These are phyloP conservation scores for Didymella keratinophila DNA, from an alignment of 2,329 filamentous ascomycete species.

Conservation along the genomic window DNA sequence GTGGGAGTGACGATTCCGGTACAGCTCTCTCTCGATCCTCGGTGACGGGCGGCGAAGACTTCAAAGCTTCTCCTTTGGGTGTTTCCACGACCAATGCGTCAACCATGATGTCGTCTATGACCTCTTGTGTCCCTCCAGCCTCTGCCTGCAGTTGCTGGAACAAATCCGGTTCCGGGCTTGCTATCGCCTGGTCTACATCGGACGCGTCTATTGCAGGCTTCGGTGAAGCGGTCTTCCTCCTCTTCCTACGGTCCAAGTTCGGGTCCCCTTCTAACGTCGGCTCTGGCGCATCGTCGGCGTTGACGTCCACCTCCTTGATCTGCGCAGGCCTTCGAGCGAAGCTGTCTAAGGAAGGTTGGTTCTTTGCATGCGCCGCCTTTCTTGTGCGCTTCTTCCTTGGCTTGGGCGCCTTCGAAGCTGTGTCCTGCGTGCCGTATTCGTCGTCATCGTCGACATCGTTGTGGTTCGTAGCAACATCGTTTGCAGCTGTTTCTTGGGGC, in stretches of 20 bases:
- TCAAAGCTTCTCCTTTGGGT: not conserved
- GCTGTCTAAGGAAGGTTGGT: conserved; percentile 38
- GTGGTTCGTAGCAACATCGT: conserved; percentile 3
- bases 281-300: conserved; percentile 10
- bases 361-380: conserved; percentile 28
- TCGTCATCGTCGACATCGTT: conserved; percentile 30
- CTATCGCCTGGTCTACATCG: not conserved
- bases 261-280: conserved; percentile 39
- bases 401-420: conserved; percentile 24
- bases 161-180: conserved; percentile 29
- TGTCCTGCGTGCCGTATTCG: conserved; percentile 30
- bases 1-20: conserved; percentile 10
- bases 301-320: not conserved
- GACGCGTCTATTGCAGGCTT: conserved; percentile 1
- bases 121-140: conserved; percentile 22
- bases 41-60: conserved; percentile 2
- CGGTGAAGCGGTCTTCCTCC: conserved; percentile 49
- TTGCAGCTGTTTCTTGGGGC: conserved; percentile 18
- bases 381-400: conserved; percentile 36
- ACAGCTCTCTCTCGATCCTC: not conserved
- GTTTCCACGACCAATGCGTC: conserved; percentile 4
- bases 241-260: conserved; percentile 47
- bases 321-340: conserved; percentile 33
- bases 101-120: conserved; percentile 16
- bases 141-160: conserved; percentile 41